Conservation (phyloP, 371 early-diverging fungal genomes). For the Mortierella sp. region DNA sequence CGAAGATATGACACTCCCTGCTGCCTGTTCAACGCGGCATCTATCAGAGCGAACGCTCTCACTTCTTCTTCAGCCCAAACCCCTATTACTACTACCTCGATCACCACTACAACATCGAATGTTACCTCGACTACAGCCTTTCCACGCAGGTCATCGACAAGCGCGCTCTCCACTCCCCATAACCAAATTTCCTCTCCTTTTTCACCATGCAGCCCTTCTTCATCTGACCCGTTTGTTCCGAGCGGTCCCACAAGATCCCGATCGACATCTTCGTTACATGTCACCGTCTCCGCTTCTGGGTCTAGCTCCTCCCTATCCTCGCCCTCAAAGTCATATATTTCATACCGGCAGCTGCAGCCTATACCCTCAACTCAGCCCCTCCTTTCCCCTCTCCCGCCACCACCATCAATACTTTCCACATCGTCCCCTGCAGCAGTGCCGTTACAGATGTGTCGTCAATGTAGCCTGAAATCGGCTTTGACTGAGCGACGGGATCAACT, state of each 20-base stretch:
- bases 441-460: conserved; percentile 9
- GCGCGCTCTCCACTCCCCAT: not conserved
- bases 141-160: not conserved
- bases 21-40: conserved; percentile 1
- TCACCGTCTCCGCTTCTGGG: not conserved
- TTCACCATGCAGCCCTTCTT: not conserved
- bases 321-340: not conserved
- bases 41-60: no score
- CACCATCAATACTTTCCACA: not conserved
- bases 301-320: no score
- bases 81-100: not conserved
- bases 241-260: not conserved
- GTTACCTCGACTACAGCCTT: not conserved
- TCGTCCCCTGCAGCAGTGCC: not conserved
- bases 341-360: not conserved
- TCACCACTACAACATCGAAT: not conserved
- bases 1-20: not conserved
- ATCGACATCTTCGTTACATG: not conserved
- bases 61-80: conserved; percentile 53
- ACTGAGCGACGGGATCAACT: not conserved
- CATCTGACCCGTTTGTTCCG: not conserved
- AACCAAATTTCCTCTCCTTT: not conserved
- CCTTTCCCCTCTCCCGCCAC: not conserved
- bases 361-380: not conserved
- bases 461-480: not conserved